Percentiles rank a stretch among this genome's conserved stretches.
phyloP scores from a whole-genome alignment of 495 filamentous ascomycete species.

The Trichoderma parareesei region DNA sequence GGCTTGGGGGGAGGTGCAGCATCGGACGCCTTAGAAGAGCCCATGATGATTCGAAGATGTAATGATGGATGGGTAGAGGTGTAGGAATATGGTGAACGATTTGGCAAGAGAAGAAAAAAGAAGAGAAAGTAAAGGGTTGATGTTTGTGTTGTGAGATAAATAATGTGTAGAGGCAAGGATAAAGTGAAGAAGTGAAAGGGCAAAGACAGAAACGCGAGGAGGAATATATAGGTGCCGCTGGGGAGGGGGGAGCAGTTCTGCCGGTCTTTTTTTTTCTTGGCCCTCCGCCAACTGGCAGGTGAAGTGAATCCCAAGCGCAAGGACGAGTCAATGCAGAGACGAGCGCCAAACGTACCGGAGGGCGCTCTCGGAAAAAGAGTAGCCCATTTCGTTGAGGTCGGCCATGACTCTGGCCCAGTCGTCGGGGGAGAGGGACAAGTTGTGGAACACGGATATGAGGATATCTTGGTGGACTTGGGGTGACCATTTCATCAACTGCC shows the following conservation, averaged over 20 bases:
- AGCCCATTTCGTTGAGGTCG: slow-evolving; percentile 14
- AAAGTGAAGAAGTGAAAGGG: background rate
- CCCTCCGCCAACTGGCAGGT: background rate
- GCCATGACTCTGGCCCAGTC: slow-evolving; percentile 12
- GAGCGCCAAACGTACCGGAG: slow-evolving; percentile 15
- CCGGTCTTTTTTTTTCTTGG: background rate
- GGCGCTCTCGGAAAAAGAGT: slow-evolving; percentile 17
- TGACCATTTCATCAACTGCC: slow-evolving; percentile 15
- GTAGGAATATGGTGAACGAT: background rate
- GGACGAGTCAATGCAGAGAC: background rate
- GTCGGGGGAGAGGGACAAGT: background rate
- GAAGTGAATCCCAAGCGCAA: background rate
- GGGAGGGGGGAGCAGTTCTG: background rate
- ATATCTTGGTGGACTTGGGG: slow-evolving; percentile 18
- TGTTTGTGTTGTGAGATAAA: too few relatives aligned
- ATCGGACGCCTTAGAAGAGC: background rate
- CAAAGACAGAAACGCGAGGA: background rate
- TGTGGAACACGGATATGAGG: slow-evolving; percentile 13
- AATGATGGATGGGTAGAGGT: background rate
- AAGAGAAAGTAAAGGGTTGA: background rate
- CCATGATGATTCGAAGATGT: background rate
- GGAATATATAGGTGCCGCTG: background rate
- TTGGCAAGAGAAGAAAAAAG: background rate
- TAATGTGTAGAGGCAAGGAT: background rate
- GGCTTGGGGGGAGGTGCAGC: background rate